Percentiles rank a stretch among this genome's conserved stretches.
Evolutionary conservation across 2,329 filamentous ascomycete species (phyloP).

Genomic region (Neofusicoccum laricinum): DNA sequence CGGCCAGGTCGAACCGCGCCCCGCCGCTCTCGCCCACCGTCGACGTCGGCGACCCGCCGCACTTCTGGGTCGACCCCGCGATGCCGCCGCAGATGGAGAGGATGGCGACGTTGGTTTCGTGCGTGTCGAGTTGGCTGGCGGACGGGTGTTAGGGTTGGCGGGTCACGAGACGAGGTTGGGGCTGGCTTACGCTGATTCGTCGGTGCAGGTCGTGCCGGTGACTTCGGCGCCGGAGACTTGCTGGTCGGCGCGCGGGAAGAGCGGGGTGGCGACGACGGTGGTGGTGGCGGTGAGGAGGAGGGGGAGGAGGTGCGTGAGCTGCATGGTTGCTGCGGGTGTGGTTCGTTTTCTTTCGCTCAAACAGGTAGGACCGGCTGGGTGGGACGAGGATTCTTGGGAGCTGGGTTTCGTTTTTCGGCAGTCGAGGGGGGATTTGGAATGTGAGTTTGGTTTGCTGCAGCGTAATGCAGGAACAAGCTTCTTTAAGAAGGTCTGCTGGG

Average conservation of each 20-base stretch:
- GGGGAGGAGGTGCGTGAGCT: neutral
- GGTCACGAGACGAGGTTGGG: too few species aligned
- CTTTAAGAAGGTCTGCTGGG: neutral
- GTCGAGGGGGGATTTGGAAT: neutral
- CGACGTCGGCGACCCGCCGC: constrained; percentile 43
- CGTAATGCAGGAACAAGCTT: neutral
- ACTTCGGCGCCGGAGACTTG: constrained; percentile 27
- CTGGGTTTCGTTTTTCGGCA: neutral
- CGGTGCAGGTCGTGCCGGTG: constrained; percentile 32
- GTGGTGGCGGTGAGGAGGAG: neutral
- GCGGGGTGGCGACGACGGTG: neutral
- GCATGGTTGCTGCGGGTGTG: neutral
- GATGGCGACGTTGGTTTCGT: constrained; percentile 39
- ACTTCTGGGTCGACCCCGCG: constrained; percentile 45
- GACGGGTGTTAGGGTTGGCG: neutral
- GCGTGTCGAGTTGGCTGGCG: constrained; percentile 21
- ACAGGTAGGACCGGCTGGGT: neutral
- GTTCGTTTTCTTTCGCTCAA: neutral
- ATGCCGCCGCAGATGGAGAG: constrained; percentile 52
- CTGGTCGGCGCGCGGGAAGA: constrained; percentile 18
- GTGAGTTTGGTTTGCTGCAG: neutral
- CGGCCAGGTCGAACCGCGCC: constrained; percentile 48
- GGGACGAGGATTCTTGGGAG: neutral
- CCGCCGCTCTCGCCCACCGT: constrained; percentile 49
- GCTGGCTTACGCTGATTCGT: constrained; percentile 31